Conservation (phyloP, 257 asterid genomes). For the Solanum ossicruentum region DNA sequence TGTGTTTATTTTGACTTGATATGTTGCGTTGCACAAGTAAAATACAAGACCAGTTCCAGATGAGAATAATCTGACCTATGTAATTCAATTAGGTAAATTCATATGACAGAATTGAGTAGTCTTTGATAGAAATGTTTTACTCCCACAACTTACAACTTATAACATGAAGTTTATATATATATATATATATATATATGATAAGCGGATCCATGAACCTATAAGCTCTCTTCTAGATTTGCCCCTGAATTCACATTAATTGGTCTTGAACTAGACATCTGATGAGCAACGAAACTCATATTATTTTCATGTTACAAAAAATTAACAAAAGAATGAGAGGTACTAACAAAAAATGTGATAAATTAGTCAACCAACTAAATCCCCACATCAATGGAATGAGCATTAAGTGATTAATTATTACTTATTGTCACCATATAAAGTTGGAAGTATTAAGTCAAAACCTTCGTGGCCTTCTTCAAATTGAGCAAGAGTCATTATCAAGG, state of each 20-base stretch:
- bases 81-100: too few species aligned
- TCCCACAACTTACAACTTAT: neutral
- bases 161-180: neutral
- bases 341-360: neutral
- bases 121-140: neutral
- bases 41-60: too few species aligned
- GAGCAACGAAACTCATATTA: neutral
- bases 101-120: neutral
- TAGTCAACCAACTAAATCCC: constrained; percentile 1
- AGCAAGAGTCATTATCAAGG: neutral
- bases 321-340: neutral
- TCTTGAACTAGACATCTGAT: neutral
- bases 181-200: too few species aligned
- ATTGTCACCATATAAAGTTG: neutral
- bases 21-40: neutral
- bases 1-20: neutral
- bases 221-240: neutral
- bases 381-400: neutral
- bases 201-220: neutral
- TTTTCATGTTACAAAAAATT: neutral
- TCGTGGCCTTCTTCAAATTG: constrained; percentile 3
- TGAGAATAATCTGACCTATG: too few species aligned
- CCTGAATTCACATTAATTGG: neutral
- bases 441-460: neutral
- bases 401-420: neutral